These are phyloP conservation scores for Ustulina deusta DNA, from an alignment of 2,329 filamentous ascomycete genomes.

Conservation along the genomic window DNA sequence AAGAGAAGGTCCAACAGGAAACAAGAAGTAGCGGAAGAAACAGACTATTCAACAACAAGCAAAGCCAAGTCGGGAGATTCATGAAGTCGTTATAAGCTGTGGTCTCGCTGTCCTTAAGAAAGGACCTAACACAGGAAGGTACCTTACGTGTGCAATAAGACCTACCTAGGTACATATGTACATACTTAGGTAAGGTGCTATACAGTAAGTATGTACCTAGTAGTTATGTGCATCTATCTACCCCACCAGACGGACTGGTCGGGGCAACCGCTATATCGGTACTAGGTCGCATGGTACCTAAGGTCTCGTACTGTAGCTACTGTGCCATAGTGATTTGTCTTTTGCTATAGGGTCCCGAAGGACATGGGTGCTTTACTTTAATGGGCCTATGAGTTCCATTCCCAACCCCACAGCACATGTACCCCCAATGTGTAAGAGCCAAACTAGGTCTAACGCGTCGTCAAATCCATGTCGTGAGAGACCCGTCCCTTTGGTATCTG, in stretches of 20 bases:
- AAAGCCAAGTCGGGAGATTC: not conserved
- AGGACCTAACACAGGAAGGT: not conserved
- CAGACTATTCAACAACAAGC: not conserved
- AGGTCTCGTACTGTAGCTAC: too few relatives aligned
- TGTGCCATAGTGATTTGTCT: too few relatives aligned
- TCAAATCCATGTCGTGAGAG: conserved; percentile 37
- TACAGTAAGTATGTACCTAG: not conserved
- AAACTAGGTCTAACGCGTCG: conserved; percentile 17
- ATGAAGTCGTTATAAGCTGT: conserved; percentile 15
- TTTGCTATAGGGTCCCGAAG: too few relatives aligned
- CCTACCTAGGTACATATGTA: conserved; percentile 5
- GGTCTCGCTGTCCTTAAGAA: conserved; percentile 29
- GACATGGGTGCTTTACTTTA: too few relatives aligned
- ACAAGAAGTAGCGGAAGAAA: conserved; percentile 1
- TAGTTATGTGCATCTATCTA: not conserved
- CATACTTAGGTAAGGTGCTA: not conserved
- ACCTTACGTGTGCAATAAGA: not conserved
- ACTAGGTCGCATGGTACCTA: not conserved
- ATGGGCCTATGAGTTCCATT: too few relatives aligned
- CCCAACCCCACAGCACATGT: too few relatives aligned
- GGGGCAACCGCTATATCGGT: not conserved
- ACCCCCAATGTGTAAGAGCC: too few relatives aligned
- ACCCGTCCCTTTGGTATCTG: conserved; percentile 35
- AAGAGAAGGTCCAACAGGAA: not conserved
- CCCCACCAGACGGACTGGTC: not conserved